Percentiles rank a stretch among this genome's conserved stretches.
Conservation (phyloP, 2,329 filamentous ascomycete genomes). For the Magnaporthiopsis poae region DNA sequence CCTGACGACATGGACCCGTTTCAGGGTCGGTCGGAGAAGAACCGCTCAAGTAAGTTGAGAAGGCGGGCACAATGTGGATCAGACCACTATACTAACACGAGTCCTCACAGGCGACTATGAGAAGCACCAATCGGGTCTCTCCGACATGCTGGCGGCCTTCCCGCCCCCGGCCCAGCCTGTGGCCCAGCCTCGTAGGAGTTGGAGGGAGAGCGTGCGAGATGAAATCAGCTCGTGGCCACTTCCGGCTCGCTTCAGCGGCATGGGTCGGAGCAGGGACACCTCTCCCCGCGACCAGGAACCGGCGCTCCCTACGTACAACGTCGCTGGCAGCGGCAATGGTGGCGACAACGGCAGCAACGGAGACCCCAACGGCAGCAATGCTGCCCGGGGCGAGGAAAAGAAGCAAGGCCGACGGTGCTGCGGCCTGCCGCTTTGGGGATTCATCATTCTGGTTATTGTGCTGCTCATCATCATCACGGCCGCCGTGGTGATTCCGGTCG, state of each 20-base stretch:
- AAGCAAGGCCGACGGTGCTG: conserved; percentile 57
- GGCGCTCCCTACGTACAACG: conserved; percentile 11
- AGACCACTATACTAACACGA: background rate
- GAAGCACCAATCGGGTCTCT: conserved; percentile 43
- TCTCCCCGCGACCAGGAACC: background rate
- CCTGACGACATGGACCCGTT: too few relatives aligned
- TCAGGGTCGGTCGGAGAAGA: conserved; percentile 1
- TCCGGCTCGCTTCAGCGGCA: conserved; percentile 17
- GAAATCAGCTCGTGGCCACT: conserved; percentile 44
- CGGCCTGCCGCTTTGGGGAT: conserved; percentile 71
- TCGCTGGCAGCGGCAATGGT: conserved; percentile 12
- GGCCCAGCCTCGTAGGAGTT: conserved; percentile 26
- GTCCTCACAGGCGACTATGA: conserved; percentile 24
- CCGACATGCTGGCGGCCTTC: conserved; percentile 57
- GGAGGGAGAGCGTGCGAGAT: conserved; percentile 37
- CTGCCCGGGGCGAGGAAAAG: conserved; percentile 12
- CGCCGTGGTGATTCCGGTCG: conserved; percentile 69
- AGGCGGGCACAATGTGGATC: too few relatives aligned
- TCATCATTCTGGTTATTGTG: conserved; percentile 55
- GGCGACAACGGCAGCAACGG: conserved; percentile 9
- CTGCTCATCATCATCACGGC: conserved; percentile 65
- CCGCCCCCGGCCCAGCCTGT: conserved; percentile 45
- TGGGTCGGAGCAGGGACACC: conserved; percentile 11
- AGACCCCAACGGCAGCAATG: conserved; percentile 8
- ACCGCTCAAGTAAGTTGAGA: too few relatives aligned